These are phyloP conservation scores for Nakazawaea populi DNA, from an alignment of 805 yeast genomes.

Conservation along the genomic window DNA sequence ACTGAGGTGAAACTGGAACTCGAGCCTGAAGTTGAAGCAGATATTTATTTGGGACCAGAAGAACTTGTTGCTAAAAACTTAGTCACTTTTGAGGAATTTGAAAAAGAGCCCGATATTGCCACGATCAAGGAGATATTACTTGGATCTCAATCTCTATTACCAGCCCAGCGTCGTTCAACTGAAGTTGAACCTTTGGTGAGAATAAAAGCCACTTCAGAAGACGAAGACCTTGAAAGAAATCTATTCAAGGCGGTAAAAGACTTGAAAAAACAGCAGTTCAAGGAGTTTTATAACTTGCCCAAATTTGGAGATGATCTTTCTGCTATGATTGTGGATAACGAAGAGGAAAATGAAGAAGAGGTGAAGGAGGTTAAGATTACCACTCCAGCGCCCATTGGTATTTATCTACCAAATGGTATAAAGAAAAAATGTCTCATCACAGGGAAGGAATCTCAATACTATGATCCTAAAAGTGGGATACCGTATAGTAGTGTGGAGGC, in stretches of 20 bases:
- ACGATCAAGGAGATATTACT: constrained; percentile 40
- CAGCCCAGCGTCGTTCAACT: constrained; percentile 46
- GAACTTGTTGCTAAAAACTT: constrained; percentile 53
- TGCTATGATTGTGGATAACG: constrained; percentile 33
- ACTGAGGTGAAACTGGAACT: no score
- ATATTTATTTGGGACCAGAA: constrained; percentile 58
- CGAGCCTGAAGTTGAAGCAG: neutral
- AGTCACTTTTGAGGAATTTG: constrained; percentile 48
- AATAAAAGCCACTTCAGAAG: constrained; percentile 4
- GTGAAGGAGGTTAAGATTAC: constrained; percentile 43
- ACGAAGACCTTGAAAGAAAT: constrained; percentile 9
- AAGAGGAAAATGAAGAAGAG: constrained; percentile 39
- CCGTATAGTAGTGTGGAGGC: constrained; percentile 83
- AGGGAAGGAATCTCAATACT: constrained; percentile 74
- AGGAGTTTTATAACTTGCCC: constrained; percentile 43
- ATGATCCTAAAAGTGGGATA: constrained; percentile 83
- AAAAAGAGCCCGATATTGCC: constrained; percentile 22
- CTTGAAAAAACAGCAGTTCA: constrained; percentile 24
- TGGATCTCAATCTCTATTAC: constrained; percentile 51
- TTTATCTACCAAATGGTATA: constrained; percentile 62
- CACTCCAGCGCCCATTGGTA: constrained; percentile 73
- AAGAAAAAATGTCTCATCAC: constrained; percentile 68
- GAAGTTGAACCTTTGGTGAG: constrained; percentile 45
- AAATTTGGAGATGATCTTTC: constrained; percentile 54
- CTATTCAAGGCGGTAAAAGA: constrained; percentile 12